A percentile compares a stretch with the other conserved stretches of the same genome.
phyloP scores from a whole-genome alignment of 208 protist species.

The Zelonia costaricensis region DNA sequence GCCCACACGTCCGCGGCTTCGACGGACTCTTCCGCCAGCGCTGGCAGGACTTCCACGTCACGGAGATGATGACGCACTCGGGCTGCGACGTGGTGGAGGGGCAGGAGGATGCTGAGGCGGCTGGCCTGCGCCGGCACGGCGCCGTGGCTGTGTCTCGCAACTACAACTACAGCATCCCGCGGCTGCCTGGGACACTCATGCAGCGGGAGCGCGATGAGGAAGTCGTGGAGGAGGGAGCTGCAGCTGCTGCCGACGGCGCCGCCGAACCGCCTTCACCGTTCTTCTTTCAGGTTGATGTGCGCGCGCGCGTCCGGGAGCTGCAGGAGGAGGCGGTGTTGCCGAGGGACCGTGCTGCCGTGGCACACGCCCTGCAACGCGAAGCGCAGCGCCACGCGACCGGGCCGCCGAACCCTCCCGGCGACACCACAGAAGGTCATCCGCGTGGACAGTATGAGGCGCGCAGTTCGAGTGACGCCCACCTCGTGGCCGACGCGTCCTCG shows the following conservation, averaged over 20 bases:
- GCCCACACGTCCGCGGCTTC: slow-evolving; percentile 40
- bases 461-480: no score
- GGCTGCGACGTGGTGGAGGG: background rate
- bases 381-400: background rate
- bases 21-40: slow-evolving; percentile 69
- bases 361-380: slow-evolving; percentile 3
- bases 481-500: no score
- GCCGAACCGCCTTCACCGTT: slow-evolving; percentile 3
- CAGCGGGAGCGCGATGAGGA: background rate
- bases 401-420: background rate
- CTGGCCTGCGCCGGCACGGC: background rate
- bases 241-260: background rate
- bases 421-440: background rate
- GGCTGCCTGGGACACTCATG: slow-evolving; percentile 33
- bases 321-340: background rate
- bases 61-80: slow-evolving; percentile 47
- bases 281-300: slow-evolving; percentile 72
- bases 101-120: background rate
- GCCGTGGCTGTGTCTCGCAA: slow-evolving; percentile 50
- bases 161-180: slow-evolving; percentile 54
- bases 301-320: slow-evolving; percentile 18
- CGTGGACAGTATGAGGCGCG: no score
- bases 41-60: slow-evolving; percentile 81
- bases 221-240: background rate
- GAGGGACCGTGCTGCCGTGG: background rate